A percentile compares a stretch with the other conserved stretches of the same genome.
These are phyloP conservation scores for Podila epicladia DNA, from an alignment of 192 early-diverging fungal genomes.

Conservation along the genomic window DNA sequence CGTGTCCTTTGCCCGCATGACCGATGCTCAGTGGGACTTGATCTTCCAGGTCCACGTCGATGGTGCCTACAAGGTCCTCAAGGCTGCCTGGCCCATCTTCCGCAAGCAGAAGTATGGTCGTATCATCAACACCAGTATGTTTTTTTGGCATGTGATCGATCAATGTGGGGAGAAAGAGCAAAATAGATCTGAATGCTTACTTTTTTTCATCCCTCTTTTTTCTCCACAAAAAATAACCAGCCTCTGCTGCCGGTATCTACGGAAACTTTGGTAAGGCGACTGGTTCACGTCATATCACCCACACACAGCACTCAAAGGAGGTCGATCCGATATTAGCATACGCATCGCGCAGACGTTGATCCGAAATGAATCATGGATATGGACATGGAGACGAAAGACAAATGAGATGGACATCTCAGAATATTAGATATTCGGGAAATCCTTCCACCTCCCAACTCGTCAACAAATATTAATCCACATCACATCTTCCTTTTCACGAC, in stretches of 20 bases:
- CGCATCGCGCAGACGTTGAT: neutral
- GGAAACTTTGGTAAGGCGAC: conserved; percentile 92
- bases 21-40: conserved; percentile 97
- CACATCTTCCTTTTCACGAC: neutral
- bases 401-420: no score
- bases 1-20: conserved; percentile 96
- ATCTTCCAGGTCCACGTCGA: conserved; percentile 92
- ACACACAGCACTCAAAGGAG: conserved; percentile 5
- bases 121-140: conserved; percentile 62
- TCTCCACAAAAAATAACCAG: conserved; percentile 66
- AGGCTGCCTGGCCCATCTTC: conserved; percentile 97
- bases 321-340: neutral
- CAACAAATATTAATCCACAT: neutral
- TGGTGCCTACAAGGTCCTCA: conserved; percentile 95
- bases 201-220: neutral
- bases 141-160: neutral
- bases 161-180: neutral
- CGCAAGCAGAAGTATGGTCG: conserved; percentile 95
- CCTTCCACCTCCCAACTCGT: no score
- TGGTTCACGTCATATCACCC: conserved; percentile 31
- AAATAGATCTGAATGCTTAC: neutral
- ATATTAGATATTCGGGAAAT: no score
- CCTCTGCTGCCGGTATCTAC: conserved; percentile 98
- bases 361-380: neutral
- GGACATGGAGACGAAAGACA: neutral